Percentiles rank a stretch among this genome's conserved stretches.
Evolutionary conservation across 768 basidiomycete genomes (phyloP).

Genomic region (Boletus reticulatus): DNA sequence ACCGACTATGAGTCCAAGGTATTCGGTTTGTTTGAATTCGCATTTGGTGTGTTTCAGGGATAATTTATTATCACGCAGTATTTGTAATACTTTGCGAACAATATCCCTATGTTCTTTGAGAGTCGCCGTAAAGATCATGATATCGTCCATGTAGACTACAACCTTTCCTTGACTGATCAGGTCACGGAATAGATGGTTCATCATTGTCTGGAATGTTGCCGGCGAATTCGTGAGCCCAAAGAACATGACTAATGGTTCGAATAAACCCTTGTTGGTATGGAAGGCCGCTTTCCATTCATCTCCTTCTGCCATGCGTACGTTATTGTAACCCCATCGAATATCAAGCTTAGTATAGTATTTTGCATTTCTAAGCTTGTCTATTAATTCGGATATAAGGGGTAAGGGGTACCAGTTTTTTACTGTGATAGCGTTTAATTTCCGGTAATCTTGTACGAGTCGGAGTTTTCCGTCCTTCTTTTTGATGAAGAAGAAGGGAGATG

Average conservation of each 20-base stretch:
- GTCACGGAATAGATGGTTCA: conserved; percentile 21
- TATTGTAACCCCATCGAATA: conserved; percentile 34
- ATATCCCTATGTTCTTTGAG: conserved; percentile 27
- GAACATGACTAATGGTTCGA: conserved; percentile 4
- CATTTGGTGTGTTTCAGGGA: conserved; percentile 1
- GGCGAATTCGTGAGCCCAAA: conserved; percentile 5
- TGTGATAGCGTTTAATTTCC: neutral
- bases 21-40: neutral
- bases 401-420: neutral
- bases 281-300: conserved; percentile 36
- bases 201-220: conserved; percentile 25
- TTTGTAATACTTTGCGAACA: neutral
- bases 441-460: neutral
- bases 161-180: conserved; percentile 14
- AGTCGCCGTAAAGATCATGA: conserved; percentile 32
- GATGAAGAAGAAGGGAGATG: neutral
- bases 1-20: neutral
- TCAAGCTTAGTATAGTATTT: conserved; percentile 30
- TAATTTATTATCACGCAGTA: neutral
- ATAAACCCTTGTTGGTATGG: neutral
- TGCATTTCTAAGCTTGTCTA: conserved; percentile 20
- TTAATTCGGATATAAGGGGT: conserved; percentile 7
- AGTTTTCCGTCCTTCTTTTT: neutral
- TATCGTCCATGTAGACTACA: conserved; percentile 40
- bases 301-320: conserved; percentile 25